Evolutionary conservation across 257 asterid species (phyloP).

Genomic region (Linaria vulgaris): DNA sequence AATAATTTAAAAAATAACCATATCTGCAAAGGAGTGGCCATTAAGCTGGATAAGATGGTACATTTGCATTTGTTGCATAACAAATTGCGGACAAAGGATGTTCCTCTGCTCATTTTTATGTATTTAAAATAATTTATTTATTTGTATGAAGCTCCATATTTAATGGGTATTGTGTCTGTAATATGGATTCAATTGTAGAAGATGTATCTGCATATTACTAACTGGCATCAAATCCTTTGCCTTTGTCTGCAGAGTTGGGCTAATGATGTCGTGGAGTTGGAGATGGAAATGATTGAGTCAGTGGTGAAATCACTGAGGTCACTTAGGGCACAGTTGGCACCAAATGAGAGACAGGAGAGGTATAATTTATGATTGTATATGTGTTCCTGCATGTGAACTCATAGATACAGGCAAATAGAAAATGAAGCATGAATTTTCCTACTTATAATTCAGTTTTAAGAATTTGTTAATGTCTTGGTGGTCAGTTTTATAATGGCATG

Average conservation of each 20-base stretch:
- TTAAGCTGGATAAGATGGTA: no score
- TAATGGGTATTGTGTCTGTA: no score
- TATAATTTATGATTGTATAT: constrained; percentile 23
- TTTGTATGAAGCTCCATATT: no score
- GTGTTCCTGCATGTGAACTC: not conserved
- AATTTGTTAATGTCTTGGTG: not conserved
- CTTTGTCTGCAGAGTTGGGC: constrained; percentile 62
- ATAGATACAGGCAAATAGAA: not conserved
- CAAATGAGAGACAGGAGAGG: constrained; percentile 78
- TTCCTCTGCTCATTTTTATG: no score
- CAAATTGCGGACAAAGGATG: no score
- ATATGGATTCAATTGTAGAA: not conserved
- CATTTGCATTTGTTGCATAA: no score
- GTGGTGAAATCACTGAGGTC: constrained; percentile 76
- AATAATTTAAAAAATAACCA: no score
- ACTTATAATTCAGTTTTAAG: not conserved
- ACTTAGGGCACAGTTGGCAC: constrained; percentile 63
- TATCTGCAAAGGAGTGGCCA: no score
- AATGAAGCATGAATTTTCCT: not conserved
- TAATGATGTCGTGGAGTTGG: constrained; percentile 65
- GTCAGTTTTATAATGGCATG: not conserved
- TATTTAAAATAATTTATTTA: no score
- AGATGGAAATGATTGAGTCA: constrained; percentile 68
- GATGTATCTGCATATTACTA: constrained; percentile 13
- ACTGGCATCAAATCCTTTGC: constrained; percentile 1